Evolutionary conservation across 345 rosid genomes (phyloP), one percentile per base, ranked within the genome.

Genomic region (Bruguiera parviflora): DNA sequence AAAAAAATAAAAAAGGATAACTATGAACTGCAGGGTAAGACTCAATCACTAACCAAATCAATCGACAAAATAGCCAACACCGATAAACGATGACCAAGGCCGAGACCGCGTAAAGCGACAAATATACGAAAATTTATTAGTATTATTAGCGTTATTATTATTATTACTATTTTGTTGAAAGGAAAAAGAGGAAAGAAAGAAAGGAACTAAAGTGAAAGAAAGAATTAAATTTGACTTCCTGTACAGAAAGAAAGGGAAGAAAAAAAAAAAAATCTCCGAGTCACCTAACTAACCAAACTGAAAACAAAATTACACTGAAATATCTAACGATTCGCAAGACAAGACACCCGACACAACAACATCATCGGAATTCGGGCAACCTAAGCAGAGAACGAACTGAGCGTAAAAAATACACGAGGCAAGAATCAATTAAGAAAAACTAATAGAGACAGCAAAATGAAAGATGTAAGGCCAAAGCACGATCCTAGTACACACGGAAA

Each of bases 251-350:
- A n/a, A n/a, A n/a, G n/a, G n/a, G n/a, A n/a, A n/a, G 47, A 10
- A 56, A 24, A 11, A 16, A 24, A 56, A 21, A 9, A 24, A 56
- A 5, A 21, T 25, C 16, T 56, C 58, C 27, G 10, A 49, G 60
- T 69, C 66, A 58, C 70, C 57, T 28, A 75, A 75, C 66, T 25
- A 37, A 53, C 74, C 79, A 28, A 70, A 75, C 62, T 65, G 70
- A 21, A 74, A 16, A 39, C 55, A 63, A n/a, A 64, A 63, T 63
- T 69, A 64, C 28, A 64, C 60, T 56, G 52, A 63, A 63, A 20
- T 58, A 58, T 64, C 73, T 5, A 21, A 56, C 28, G 31, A 24
- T 56, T 11, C 16, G 9, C 27, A 47, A 19, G 28, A 11, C 61
- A 64, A 76, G 58, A 29, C 19, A 43, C 18, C 5, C 19, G 18